Conservation (phyloP, 352 stramenopile genomes). For the Globisporangium middletonii region DNA sequence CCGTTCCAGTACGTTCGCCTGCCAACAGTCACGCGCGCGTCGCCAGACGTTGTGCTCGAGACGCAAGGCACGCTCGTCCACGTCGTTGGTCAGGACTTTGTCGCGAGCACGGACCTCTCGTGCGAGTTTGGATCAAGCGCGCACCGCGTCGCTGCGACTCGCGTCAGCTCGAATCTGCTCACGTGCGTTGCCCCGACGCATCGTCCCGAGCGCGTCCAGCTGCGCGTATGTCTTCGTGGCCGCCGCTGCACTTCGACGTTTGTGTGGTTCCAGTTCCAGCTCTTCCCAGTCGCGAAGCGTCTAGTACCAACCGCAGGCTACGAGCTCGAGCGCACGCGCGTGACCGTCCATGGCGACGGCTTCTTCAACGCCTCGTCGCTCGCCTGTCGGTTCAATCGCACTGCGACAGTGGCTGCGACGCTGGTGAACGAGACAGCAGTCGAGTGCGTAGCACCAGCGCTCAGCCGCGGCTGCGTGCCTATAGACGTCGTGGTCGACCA, state of each 20-base stretch:
- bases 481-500: conserved; percentile 3
- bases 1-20: conserved; percentile 19
- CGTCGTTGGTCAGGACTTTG: conserved; percentile 17
- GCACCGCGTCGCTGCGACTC: neutral
- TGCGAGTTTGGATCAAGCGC: conserved; percentile 8
- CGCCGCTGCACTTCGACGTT: conserved; percentile 13
- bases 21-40: conserved; percentile 8
- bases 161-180: conserved; percentile 24
- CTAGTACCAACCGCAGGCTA: conserved; percentile 13
- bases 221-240: conserved; percentile 26
- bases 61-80: neutral
- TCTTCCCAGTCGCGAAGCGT: conserved; percentile 12
- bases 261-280: conserved; percentile 14
- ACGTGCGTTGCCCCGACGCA: conserved; percentile 26
- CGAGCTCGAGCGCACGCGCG: conserved; percentile 8
- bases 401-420: neutral
- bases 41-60: conserved; percentile 9
- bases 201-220: conserved; percentile 16
- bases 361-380: conserved; percentile 16
- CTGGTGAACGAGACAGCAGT: conserved; percentile 9
- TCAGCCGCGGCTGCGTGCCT: conserved; percentile 1
- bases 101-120: conserved; percentile 8
- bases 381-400: conserved; percentile 2
- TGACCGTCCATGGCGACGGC: conserved; percentile 7
- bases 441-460: conserved; percentile 14